phyloP scores from a whole-genome alignment of 2,329 filamentous ascomycete species.

The Penicillium sclerotiorum region DNA sequence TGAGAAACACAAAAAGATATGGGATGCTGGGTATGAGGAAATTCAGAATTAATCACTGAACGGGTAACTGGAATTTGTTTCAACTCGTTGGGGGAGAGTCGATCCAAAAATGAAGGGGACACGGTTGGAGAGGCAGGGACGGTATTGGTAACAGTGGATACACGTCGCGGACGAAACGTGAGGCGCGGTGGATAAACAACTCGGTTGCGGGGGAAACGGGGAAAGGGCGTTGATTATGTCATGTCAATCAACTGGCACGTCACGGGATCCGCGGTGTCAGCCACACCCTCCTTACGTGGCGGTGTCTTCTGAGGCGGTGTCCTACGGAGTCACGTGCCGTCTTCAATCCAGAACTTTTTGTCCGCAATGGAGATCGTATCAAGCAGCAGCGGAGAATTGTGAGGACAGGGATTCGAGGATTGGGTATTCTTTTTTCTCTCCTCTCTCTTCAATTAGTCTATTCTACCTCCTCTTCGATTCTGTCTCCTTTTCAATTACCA shows the following conservation, averaged over 20 bases:
- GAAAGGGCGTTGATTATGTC: background rate
- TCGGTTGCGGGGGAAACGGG: slow-evolving; percentile 55
- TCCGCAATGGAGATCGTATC: background rate
- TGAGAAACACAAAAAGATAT: background rate
- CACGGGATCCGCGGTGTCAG: too few relatives aligned
- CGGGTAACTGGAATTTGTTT: slow-evolving; percentile 14
- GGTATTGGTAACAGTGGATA: slow-evolving; percentile 26
- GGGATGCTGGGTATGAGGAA: slow-evolving; percentile 10
- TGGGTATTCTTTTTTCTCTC: background rate
- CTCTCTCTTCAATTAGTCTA: slow-evolving; percentile 5
- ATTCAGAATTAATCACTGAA: slow-evolving; percentile 9
- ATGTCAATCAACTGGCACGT: background rate
- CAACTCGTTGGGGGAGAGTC: slow-evolving; percentile 11
- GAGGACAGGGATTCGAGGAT: slow-evolving; percentile 1
- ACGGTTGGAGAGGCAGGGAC: slow-evolving; percentile 13
- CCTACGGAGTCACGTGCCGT: slow-evolving; percentile 18
- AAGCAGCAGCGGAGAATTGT: background rate
- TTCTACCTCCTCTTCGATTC: background rate
- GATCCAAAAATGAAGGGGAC: slow-evolving; percentile 30
- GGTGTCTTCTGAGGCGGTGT: slow-evolving; percentile 2
- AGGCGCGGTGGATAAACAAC: slow-evolving; percentile 24
- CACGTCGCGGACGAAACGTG: slow-evolving; percentile 24
- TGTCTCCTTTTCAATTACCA: background rate
- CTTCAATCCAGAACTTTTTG: slow-evolving; percentile 24
- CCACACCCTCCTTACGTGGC: slow-evolving; percentile 8